These are phyloP conservation scores for Tulasnella sp. DNA, from an alignment of 768 basidiomycete genomes.

Conservation along the genomic window DNA sequence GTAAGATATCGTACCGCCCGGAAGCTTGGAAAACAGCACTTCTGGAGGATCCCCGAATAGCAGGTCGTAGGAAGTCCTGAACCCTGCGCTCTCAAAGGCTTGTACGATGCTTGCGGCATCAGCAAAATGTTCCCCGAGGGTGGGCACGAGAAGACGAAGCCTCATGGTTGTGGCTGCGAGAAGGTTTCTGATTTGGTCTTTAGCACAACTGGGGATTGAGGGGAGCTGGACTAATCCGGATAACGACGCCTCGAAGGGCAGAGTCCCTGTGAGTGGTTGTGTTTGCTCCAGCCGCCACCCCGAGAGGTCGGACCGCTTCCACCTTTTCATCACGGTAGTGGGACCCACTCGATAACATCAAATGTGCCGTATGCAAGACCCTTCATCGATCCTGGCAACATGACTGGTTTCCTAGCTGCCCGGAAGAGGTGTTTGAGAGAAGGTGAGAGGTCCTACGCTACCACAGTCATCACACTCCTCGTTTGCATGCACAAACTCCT, in stretches of 20 bases:
- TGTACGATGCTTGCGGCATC: constrained; percentile 18
- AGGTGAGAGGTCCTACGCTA: too few relatives aligned
- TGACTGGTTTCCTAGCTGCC: too few relatives aligned
- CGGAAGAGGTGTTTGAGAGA: too few relatives aligned
- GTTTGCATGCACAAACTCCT: too few relatives aligned
- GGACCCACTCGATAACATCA: too few relatives aligned
- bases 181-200: neutral
- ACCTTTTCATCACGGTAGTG: too few relatives aligned
- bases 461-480: too few relatives aligned
- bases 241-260: too few relatives aligned
- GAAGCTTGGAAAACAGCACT: neutral
- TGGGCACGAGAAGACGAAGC: constrained; percentile 19
- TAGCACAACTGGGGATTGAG: too few relatives aligned
- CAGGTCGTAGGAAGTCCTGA: constrained; percentile 27
- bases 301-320: neutral
- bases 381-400: too few relatives aligned
- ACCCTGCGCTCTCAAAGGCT: constrained; percentile 3
- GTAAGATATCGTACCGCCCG: neutral
- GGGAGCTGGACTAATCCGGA: too few relatives aligned
- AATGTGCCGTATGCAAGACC: too few relatives aligned
- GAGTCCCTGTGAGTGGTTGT: neutral
- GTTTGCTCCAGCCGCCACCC: neutral
- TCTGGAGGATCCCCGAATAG: constrained; percentile 25
- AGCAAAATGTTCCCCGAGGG: neutral
- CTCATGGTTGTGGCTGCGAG: neutral